phyloP scores from a whole-genome alignment of 2,329 filamentous ascomycete genomes.

The Colletotrichum scovillei region DNA sequence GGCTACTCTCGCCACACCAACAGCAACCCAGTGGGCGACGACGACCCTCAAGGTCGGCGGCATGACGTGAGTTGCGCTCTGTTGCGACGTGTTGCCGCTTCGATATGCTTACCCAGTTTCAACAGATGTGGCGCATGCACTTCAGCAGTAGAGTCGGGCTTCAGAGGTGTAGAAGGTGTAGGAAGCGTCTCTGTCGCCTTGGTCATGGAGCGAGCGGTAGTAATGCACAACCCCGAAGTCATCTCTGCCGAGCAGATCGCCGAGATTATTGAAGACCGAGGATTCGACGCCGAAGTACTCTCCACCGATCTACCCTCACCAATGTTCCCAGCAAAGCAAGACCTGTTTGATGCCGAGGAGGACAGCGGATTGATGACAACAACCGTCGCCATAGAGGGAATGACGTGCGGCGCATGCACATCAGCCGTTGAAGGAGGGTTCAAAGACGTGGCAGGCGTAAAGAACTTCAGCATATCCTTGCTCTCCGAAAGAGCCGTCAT shows the following conservation, averaged over 20 bases:
- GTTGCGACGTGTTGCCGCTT: background rate
- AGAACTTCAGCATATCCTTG: conserved; percentile 83
- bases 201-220: conserved; percentile 94
- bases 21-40: conserved; percentile 78
- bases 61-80: conserved; percentile 72
- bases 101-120: conserved; percentile 48
- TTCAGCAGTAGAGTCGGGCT: conserved; percentile 92
- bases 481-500: conserved; percentile 88
- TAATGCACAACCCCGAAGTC: conserved; percentile 84
- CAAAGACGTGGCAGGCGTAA: conserved; percentile 78
- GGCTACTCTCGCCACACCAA: conserved; percentile 49
- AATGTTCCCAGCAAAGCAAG: conserved; percentile 50
- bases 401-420: conserved; percentile 93
- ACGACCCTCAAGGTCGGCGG: conserved; percentile 92
- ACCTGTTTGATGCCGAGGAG: conserved; percentile 50
- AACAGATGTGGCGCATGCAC: conserved; percentile 91
- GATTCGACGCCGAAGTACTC: conserved; percentile 92
- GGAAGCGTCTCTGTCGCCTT: conserved; percentile 91
- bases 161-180: conserved; percentile 83
- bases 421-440: conserved; percentile 87
- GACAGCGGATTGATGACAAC: conserved; percentile 67
- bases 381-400: conserved; percentile 83
- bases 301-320: conserved; percentile 78
- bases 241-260: conserved; percentile 81
- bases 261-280: conserved; percentile 90